Percentiles rank a stretch among this genome's conserved stretches.
Evolutionary conservation across 495 filamentous ascomycete genomes (phyloP).

Genomic region (Penicillium bovifimosum): DNA sequence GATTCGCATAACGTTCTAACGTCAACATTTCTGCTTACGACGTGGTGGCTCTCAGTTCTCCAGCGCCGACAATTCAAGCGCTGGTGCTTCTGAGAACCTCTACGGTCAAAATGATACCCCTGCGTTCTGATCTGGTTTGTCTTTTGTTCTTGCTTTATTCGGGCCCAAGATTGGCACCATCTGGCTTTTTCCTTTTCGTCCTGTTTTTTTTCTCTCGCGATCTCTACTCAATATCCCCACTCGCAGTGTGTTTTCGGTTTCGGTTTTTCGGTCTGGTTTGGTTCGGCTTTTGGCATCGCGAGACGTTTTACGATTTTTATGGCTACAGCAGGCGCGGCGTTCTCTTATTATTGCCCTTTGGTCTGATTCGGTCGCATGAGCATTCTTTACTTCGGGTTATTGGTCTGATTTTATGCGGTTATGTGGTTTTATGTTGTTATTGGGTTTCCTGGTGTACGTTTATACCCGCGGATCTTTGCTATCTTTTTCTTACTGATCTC

Average conservation of each 20-base stretch:
- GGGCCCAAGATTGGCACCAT: neutral
- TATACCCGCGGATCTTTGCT: neutral
- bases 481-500: neutral
- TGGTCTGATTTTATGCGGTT: neutral
- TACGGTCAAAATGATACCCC: slow-evolving; percentile 16
- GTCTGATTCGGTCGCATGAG: too few species aligned
- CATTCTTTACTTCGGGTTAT: too few species aligned
- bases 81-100: slow-evolving; percentile 1
- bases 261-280: neutral
- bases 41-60: neutral
- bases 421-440: too few species aligned
- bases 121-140: slow-evolving; percentile 1
- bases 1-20: neutral
- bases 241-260: slow-evolving; percentile 1
- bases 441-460: neutral
- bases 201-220: neutral
- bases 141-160: neutral
- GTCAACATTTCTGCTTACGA: neutral
- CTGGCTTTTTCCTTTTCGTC: neutral
- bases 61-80: slow-evolving; percentile 7
- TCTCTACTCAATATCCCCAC: neutral
- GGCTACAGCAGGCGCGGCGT: neutral
- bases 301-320: slow-evolving; percentile 3
- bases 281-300: neutral
- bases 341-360: neutral